These are phyloP conservation scores for Sarocladium kiliense DNA, from an alignment of 2,329 filamentous ascomycete species.

Conservation along the genomic window DNA sequence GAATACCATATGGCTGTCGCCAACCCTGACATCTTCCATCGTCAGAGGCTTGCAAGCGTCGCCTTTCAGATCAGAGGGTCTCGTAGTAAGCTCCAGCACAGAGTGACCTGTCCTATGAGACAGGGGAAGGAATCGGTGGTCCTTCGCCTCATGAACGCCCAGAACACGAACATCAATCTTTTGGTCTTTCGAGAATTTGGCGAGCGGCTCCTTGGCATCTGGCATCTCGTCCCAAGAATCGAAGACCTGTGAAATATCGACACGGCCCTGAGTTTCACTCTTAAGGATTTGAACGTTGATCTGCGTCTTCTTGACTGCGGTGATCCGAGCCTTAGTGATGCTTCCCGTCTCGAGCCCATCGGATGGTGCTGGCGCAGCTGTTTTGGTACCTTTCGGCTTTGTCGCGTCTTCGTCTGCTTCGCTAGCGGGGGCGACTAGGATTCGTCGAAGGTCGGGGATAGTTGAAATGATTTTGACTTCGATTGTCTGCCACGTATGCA, in stretches of 20 bases:
- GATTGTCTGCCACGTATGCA: slow-evolving; percentile 72
- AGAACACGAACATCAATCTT: slow-evolving; percentile 53
- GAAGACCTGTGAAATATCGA: slow-evolving; percentile 88
- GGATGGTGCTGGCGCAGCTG: slow-evolving; percentile 37
- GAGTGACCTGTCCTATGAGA: slow-evolving; percentile 77
- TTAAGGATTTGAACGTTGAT: slow-evolving; percentile 86
- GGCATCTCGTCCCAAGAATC: slow-evolving; percentile 83
- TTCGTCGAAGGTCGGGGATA: slow-evolving; percentile 64
- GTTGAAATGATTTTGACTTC: slow-evolving; percentile 66
- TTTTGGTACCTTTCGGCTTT: slow-evolving; percentile 32
- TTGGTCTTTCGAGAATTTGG: slow-evolving; percentile 65
- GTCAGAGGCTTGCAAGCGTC: slow-evolving; percentile 48
- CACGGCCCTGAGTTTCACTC: slow-evolving; percentile 69
- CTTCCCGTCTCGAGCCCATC: slow-evolving; percentile 71
- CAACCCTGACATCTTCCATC: slow-evolving; percentile 67
- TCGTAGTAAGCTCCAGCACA: slow-evolving; percentile 83
- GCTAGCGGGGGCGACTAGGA: slow-evolving; percentile 52
- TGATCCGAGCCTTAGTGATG: slow-evolving; percentile 69
- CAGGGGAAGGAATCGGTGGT: slow-evolving; percentile 87
- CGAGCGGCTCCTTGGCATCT: slow-evolving; percentile 75
- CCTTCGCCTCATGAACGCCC: slow-evolving; percentile 83
- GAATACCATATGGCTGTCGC: slow-evolving; percentile 71
- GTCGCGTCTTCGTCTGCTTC: slow-evolving; percentile 39
- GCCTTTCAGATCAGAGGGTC: slow-evolving; percentile 58
- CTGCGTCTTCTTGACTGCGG: slow-evolving; percentile 86